A percentile compares a stretch with the other conserved stretches of the same genome.
Evolutionary conservation across 306 rosid species (phyloP).

Genomic region (Quercus robur): DNA sequence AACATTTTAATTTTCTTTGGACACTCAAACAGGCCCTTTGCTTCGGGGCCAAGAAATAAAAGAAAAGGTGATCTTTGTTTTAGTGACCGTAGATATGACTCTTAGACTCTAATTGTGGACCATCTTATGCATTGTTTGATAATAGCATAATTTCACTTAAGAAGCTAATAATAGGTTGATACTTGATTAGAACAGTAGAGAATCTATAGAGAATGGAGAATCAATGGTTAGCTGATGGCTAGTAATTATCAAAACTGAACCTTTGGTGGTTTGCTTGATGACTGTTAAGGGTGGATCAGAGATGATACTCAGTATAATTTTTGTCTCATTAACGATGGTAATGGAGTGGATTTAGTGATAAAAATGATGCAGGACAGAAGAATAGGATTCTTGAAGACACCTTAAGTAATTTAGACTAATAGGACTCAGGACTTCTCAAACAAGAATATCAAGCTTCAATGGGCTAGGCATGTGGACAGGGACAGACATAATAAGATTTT

Average conservation of each 20-base stretch:
- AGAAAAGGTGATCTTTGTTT: not conserved
- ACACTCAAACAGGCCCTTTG: not conserved
- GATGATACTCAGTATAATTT: not conserved
- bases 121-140: not conserved
- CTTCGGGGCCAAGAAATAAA: not conserved
- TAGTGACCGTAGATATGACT: not conserved
- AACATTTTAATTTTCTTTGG: not conserved
- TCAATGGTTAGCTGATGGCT: not conserved
- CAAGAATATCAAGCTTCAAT: no score
- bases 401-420: no score
- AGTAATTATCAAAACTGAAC: not conserved
- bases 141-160: not conserved
- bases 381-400: no score
- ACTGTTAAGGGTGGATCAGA: not conserved
- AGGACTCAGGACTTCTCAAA: no score
- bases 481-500: no score
- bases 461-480: no score
- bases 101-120: not conserved
- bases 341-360: not conserved
- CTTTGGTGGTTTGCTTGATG: not conserved
- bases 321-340: not conserved
- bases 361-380: no score
- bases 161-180: not conserved
- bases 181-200: not conserved
- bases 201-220: not conserved